Evolutionary conservation across 1,139 yeast species (phyloP), one percentile per base, ranked within the genome.

Genomic region (Geotrichum histeridarum): DNA sequence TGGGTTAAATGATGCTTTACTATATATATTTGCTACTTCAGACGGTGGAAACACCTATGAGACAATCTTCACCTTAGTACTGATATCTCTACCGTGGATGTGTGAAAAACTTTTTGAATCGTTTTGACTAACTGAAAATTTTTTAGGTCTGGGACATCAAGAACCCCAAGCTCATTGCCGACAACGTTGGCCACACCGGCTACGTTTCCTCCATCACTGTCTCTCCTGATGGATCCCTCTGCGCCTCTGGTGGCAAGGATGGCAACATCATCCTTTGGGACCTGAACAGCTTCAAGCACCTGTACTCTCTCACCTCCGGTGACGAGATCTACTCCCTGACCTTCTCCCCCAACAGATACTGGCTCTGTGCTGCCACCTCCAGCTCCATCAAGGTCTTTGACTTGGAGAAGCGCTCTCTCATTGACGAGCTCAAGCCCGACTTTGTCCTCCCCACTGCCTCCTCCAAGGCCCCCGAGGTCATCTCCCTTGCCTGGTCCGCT

Each of bases 291-390:
- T 84, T 87, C 81, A 77, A 79, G 75, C 86, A 93, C 73, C 82
- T 91, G 73, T 93, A 90, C 95, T 86, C 96, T 73, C 85, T 93
- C 77, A 81, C 82, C 72, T 94, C 96, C 69, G 89, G 94, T 76
- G 94, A 93, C 73, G 99, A 93, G 83, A 93, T 94, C 70, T 89
- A 88, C 79, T 94, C 97, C 75, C 85, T 93, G 75, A 95, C 97
- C 72, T 93, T 93, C 96, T 91, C 98, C 76, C 99, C 99, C 80
- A 88, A 89, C 95, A 91, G 99, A 86, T 93, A 89, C 94, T 93
- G 99, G 99, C 88, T 93, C 77, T 94, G 96, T 76, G 99, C 98
- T 79, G 99, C 99, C 73, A 93, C 99, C 71, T 81, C 96, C 67
- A 80, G 96, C 68, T 94, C 97, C 74, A 89, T 93, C 82, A 91